Base-by-base conservation (phyloP, 1,284 basidiomycete species). In the Papiliotrema fonsecae region DNA sequence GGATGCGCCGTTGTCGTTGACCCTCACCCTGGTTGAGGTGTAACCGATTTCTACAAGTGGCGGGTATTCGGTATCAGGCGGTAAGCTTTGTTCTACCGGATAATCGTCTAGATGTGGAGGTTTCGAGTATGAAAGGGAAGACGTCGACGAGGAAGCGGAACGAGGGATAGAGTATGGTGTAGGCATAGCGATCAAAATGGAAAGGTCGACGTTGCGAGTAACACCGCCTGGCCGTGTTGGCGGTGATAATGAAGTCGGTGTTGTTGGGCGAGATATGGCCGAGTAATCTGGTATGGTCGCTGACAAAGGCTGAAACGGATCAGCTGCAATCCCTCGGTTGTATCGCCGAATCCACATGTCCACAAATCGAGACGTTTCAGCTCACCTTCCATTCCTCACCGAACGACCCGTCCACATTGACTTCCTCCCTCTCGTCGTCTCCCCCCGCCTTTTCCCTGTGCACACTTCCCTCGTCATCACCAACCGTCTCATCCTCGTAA, bases 171-270 rank as follows among this genome's bases (percentile, higher is more conserved):
- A 26, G 16, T 39, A 27, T n/a, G 46, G 50, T 31, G 45, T 31
- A 21, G 54, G 54, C 54, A 56, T 56, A 21, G 54, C 54, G 14
- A 56, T 52, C 16, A 56, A 45, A 18, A 56, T 39, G 1, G 51
- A 48, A 7, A 56, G 30, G 25, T 50, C 47, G 4, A 51, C 24
- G 10, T 28, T 41, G 4, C 39, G 47, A 22, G n/a, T 24, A 14
- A 7, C 11, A 46, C 19, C 22, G 7, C 18, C 18, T 31, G 38
- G 19, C 14, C 30, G 19, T 11, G 6, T 35, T 16, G 16, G 21
- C 16, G 30, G 19, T 25, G 27, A 14, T 24, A 21, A 30, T 22
- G 26, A 32, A 7, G 30, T 7, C 18, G 36, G 10, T 3, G 42
- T 27, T 21, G 35, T 24, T 14, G 22, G n/a, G 43, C 18, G 19